Evolutionary conservation across 345 rosid genomes (phyloP), one percentile per base, ranked within the genome.

Genomic region (Eutrema yunnanense): DNA sequence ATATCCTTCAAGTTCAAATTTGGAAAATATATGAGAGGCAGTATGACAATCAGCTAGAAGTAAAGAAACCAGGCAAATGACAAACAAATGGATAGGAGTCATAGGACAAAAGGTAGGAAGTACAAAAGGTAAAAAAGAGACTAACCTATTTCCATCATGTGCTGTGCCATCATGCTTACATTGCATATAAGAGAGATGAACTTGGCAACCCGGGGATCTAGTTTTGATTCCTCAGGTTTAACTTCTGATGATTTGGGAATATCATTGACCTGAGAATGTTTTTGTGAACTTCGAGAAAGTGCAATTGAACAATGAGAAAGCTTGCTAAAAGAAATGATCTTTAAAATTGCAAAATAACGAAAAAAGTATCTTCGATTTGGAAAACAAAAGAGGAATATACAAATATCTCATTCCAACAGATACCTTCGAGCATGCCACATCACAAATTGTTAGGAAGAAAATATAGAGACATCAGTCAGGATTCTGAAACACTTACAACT

Each of bases 101-200:
- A 22, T 22, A 22, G 9, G 44, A 42, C 0, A 57, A 55, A 55
- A 13, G 50, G 42, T 52, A 8, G 47, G 5, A 73, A 43, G 30
- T 10, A 52, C 16, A 50, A 14, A 16, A 74, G 58, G 48, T 60
- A 14, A 67, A 41, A 29, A 47, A 38, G 65, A 70, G 73, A 68
- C 50, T 14, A 60, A 93, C 98, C 96, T 84, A 93, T 84, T 78
- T 93, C 96, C 96, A 90, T 84, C 96, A 93, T 93, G 67, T 87
- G 97, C 53, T 86, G 90, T 81, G 82, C 83, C 97, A 90, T 93
- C 96, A 87, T 93, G 83, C 88, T 86, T 62, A 87, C 78, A 78
- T 87, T 90, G 84, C 96, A 90, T 72, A 93, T 81, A 75, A 93
- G 86, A 75, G 97, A 88, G 73, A 90, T 76, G 67, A 93, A 90